Evolutionary conservation across 176 grass and related monocot genomes (phyloP).

Genomic region (Ensete ventricosum): DNA sequence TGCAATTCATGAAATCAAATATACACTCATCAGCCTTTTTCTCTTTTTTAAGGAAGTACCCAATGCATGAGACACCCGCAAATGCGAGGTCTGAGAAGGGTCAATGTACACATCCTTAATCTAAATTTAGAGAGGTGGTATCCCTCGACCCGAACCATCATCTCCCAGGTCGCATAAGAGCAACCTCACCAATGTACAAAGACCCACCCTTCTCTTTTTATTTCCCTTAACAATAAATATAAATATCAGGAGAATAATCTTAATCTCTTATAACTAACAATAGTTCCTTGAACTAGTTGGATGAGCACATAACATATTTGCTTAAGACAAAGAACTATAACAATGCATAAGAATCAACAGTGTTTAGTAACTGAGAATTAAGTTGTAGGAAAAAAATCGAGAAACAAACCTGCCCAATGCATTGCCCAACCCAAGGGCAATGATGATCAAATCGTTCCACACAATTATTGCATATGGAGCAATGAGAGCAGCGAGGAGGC

Average conservation of each 20-base stretch:
- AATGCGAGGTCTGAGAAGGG: too few relatives aligned
- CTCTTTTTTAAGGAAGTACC: too few relatives aligned
- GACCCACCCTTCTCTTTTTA: not conserved
- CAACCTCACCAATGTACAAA: too few relatives aligned
- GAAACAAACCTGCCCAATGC: constrained; percentile 71
- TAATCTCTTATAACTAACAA: not conserved
- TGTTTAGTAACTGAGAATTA: not conserved
- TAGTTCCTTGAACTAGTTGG: not conserved
- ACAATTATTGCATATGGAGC: constrained; percentile 89
- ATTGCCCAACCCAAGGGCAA: constrained; percentile 94
- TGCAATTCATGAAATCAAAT: not conserved
- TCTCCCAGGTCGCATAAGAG: too few relatives aligned
- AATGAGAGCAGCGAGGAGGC: constrained; percentile 82
- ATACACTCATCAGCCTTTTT: not conserved
- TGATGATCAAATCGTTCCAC: constrained; percentile 94
- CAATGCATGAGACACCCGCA: too few relatives aligned
- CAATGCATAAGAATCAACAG: not conserved
- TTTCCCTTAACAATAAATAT: not conserved
- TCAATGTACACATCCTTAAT: too few relatives aligned
- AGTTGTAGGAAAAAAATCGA: constrained; percentile 10
- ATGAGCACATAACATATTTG: not conserved
- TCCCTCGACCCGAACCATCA: too few relatives aligned
- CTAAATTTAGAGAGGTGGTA: too few relatives aligned
- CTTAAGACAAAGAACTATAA: not conserved
- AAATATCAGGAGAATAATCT: not conserved